phyloP scores from a whole-genome alignment of 148 eudicot species.

The Selenicereus undatus region DNA sequence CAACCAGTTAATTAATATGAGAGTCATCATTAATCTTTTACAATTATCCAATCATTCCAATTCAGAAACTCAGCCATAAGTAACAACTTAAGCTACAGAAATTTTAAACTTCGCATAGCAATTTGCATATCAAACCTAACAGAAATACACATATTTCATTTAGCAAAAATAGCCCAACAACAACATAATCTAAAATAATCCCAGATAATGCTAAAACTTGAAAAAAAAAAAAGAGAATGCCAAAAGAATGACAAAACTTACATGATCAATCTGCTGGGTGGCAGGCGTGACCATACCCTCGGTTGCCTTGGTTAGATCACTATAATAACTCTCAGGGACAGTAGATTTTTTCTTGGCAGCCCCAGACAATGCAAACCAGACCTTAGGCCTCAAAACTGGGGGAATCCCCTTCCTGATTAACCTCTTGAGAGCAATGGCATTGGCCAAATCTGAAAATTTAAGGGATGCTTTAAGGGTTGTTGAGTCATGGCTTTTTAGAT shows the following conservation, averaged over 20 bases:
- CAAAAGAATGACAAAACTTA: constrained; percentile 29
- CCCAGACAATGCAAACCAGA: constrained; percentile 90
- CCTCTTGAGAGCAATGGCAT: constrained; percentile 72
- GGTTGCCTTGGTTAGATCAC: constrained; percentile 69
- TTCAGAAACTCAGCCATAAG: not conserved
- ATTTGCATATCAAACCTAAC: not conserved
- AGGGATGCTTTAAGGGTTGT: constrained; percentile 67
- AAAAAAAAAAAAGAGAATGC: not conserved
- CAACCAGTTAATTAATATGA: not conserved
- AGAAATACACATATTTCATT: not conserved
- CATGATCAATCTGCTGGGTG: constrained; percentile 96
- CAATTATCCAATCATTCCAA: not conserved
- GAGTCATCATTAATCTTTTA: not conserved
- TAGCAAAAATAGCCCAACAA: not conserved
- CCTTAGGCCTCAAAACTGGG: constrained; percentile 68
- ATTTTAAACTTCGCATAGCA: not conserved
- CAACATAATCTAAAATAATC: constrained; percentile 2
- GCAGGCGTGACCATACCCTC: constrained; percentile 80
- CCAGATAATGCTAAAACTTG: not conserved
- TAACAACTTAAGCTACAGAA: not conserved
- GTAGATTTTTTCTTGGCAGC: constrained; percentile 98
- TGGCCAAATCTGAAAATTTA: constrained; percentile 60
- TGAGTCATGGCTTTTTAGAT: constrained; percentile 59
- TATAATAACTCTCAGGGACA: constrained; percentile 83
- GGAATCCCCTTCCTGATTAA: constrained; percentile 92